Evolutionary conservation across 495 filamentous ascomycete genomes (phyloP).

Genomic region (Xylaria acuta): DNA sequence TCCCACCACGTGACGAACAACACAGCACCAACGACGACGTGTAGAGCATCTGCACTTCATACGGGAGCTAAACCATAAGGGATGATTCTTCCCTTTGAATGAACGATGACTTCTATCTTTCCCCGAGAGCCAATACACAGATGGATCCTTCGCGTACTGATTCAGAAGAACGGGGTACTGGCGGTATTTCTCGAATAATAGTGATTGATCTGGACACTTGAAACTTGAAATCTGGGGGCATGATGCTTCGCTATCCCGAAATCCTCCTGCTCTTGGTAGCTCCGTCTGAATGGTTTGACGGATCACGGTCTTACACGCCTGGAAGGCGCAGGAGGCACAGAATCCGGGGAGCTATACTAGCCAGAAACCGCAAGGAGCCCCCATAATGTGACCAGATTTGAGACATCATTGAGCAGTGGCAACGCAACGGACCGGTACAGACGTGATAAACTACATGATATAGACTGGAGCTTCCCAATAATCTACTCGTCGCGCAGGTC

Average conservation of each 20-base stretch:
- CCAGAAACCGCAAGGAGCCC: neutral
- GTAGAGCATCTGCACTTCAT: neutral
- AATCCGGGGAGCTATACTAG: neutral
- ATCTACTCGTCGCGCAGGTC: neutral
- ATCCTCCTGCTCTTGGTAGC: neutral
- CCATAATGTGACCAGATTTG: neutral
- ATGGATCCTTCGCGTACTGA: neutral
- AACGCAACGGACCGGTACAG: neutral
- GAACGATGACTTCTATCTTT: neutral
- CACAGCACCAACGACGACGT: neutral
- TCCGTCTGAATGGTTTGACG: neutral
- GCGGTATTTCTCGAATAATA: neutral
- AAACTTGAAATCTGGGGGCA: neutral
- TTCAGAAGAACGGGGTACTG: neutral
- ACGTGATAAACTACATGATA: neutral
- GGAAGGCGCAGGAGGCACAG: neutral
- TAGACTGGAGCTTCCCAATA: neutral
- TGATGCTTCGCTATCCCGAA: neutral
- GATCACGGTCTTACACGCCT: neutral
- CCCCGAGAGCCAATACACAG: neutral
- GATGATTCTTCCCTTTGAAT: neutral
- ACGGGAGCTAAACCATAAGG: neutral
- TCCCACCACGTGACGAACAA: neutral
- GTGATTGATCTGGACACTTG: neutral
- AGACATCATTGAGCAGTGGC: neutral